These are phyloP conservation scores for Ustilago tritici DNA, from an alignment of 1,284 basidiomycete genomes.

Conservation along the genomic window DNA sequence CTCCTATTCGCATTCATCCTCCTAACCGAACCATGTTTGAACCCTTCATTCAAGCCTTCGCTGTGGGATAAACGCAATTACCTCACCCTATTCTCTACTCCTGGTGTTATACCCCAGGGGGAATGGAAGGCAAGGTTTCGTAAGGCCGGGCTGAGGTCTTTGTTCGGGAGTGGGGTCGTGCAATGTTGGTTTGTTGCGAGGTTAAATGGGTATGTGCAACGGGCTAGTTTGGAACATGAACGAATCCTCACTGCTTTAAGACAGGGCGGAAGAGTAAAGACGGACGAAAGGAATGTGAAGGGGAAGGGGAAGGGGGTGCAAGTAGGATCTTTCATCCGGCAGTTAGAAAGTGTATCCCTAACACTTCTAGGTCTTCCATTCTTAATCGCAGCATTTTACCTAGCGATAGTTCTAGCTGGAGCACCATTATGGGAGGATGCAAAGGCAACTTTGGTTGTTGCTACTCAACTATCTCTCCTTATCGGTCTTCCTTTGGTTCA, in stretches of 20 bases:
- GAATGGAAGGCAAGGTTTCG: slow-evolving; percentile 27
- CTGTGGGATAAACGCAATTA: slow-evolving; percentile 24
- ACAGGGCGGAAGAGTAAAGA: too few relatives aligned
- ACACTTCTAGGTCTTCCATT: slow-evolving; percentile 22
- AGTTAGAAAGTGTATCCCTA: slow-evolving; percentile 20
- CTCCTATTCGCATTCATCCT: slow-evolving; percentile 27
- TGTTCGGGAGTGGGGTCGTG: slow-evolving; percentile 32
- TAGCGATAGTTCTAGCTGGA: slow-evolving; percentile 5
- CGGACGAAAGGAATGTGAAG: not conserved
- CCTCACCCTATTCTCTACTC: not conserved
- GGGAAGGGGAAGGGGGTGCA: not conserved
- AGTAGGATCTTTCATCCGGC: slow-evolving; percentile 22
- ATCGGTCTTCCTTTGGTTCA: slow-evolving; percentile 14
- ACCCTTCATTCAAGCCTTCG: slow-evolving; percentile 5
- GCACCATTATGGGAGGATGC: not conserved
- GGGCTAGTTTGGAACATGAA: not conserved
- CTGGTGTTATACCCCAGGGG: not conserved
- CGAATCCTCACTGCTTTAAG: not conserved
- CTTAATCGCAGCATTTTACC: not conserved
- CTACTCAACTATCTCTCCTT: slow-evolving; percentile 18
- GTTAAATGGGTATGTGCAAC: slow-evolving; percentile 19
- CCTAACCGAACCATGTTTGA: slow-evolving; percentile 42
- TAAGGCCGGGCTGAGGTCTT: not conserved
- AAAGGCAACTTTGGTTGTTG: slow-evolving; percentile 7
- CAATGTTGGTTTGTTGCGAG: slow-evolving; percentile 40